Evolutionary conservation across 495 filamentous ascomycete species (phyloP).

Genomic region (Cercophora sp.): DNA sequence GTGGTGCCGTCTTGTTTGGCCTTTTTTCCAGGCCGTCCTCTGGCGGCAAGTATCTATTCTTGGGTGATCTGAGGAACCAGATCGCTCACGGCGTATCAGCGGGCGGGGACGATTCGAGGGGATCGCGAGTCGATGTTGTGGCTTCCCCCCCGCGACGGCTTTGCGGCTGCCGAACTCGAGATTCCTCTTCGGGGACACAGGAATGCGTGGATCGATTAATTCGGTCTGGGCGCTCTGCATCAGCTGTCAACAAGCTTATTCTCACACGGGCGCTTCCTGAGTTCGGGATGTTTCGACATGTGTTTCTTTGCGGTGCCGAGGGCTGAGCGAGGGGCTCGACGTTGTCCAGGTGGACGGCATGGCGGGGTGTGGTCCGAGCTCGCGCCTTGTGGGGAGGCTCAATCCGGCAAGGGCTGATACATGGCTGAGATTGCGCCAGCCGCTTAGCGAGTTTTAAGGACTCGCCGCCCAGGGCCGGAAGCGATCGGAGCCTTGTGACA

Average conservation of each 20-base stretch:
- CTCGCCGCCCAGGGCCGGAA: conserved; percentile 30
- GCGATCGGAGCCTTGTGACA: conserved; percentile 26
- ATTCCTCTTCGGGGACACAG: no score
- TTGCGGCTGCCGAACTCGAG: no score
- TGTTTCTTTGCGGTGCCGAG: conserved; percentile 12
- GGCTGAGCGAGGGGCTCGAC: neutral
- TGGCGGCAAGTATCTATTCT: conserved; percentile 18
- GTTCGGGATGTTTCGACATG: conserved; percentile 16
- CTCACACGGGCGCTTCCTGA: neutral
- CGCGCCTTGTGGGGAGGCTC: conserved; percentile 14
- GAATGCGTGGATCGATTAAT: no score
- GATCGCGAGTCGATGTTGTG: no score
- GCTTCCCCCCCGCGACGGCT: no score
- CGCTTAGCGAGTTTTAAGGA: conserved; percentile 39
- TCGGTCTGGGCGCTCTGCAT: neutral
- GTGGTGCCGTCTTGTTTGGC: conserved; percentile 17
- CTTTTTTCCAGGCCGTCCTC: conserved; percentile 18
- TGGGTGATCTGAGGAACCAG: conserved; percentile 3
- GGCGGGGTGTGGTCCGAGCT: conserved; percentile 12
- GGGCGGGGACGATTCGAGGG: neutral
- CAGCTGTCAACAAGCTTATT: neutral
- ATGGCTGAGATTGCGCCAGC: conserved; percentile 36
- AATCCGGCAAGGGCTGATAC: conserved; percentile 36
- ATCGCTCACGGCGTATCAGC: conserved; percentile 5
- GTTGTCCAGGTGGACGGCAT: neutral